Conservation (phyloP, 192 early-diverging fungal genomes). For the Mycoemilia scoparia region DNA sequence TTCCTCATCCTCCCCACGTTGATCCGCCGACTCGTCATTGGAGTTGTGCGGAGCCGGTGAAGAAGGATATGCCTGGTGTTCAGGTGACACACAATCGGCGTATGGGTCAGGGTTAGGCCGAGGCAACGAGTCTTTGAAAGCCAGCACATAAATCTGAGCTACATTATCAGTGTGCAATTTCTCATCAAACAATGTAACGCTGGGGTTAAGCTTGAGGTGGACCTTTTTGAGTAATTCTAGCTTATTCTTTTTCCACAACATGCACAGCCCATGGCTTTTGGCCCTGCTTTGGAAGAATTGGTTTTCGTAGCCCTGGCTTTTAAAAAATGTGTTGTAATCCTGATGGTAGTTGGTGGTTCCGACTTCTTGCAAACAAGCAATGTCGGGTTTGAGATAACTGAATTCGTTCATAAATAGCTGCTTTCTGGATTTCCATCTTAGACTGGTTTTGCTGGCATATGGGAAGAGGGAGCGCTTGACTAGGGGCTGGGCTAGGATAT, state of each 20-base stretch:
- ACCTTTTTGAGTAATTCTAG: slow-evolving; percentile 12
- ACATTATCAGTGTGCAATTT: slow-evolving; percentile 19
- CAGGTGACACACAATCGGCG: slow-evolving; percentile 5
- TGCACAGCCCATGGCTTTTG: slow-evolving; percentile 16
- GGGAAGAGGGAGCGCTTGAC: slow-evolving; percentile 34
- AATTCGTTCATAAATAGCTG: slow-evolving; percentile 29
- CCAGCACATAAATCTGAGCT: slow-evolving; percentile 12
- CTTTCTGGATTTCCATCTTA: slow-evolving; percentile 33
- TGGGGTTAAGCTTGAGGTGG: slow-evolving; percentile 9
- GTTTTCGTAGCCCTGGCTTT: slow-evolving; percentile 10
- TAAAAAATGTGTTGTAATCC: slow-evolving; percentile 7
- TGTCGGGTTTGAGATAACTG: slow-evolving; percentile 20
- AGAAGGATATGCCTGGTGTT: slow-evolving; percentile 1
- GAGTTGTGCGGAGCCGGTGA: background rate
- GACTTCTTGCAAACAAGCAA: slow-evolving; percentile 41
- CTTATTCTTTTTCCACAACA: slow-evolving; percentile 17
- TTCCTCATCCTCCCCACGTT: background rate
- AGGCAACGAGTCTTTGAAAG: slow-evolving; percentile 1
- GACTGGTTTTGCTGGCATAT: slow-evolving; percentile 29
- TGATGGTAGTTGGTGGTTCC: slow-evolving; percentile 20
- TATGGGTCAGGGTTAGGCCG: slow-evolving; percentile 1
- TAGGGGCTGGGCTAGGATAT: slow-evolving; percentile 36
- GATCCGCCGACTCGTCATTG: background rate
- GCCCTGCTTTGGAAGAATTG: slow-evolving; percentile 12
- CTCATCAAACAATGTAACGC: slow-evolving; percentile 13